Percentiles rank a stretch among this genome's conserved stretches.
Conservation (phyloP, 2,329 filamentous ascomycete genomes). For the Ambrosiella xylebori region DNA sequence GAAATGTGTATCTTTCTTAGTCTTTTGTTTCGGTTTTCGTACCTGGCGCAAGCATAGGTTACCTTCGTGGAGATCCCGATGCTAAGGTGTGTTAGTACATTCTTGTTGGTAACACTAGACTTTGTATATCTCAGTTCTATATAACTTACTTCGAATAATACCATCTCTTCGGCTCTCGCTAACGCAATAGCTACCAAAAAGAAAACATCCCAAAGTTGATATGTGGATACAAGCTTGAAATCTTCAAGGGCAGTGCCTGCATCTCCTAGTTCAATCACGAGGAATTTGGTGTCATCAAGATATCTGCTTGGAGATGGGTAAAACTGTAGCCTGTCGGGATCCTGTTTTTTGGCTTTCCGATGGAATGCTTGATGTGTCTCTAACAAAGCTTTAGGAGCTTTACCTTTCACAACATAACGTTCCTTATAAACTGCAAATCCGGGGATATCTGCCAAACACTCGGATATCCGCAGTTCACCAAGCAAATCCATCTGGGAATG, state of each 20-base stretch:
- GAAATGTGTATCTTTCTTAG: slow-evolving; percentile 17
- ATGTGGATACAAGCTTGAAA: slow-evolving; percentile 29
- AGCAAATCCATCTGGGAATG: slow-evolving; percentile 36
- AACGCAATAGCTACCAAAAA: slow-evolving; percentile 42
- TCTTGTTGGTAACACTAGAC: background rate
- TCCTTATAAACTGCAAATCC: slow-evolving; percentile 52
- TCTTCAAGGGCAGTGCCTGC: slow-evolving; percentile 44
- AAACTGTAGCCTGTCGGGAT: slow-evolving; percentile 39
- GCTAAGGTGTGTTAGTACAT: slow-evolving; percentile 23
- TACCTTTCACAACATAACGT: slow-evolving; percentile 40
- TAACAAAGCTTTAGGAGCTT: slow-evolving; percentile 33
- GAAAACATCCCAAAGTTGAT: slow-evolving; percentile 47
- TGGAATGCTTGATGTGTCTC: slow-evolving; percentile 45
- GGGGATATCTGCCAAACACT: slow-evolving; percentile 45
- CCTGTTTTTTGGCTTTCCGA: slow-evolving; percentile 33
- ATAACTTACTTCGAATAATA: slow-evolving; percentile 40
- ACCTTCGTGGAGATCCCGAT: slow-evolving; percentile 48
- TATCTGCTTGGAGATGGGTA: slow-evolving; percentile 46
- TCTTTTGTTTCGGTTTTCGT: slow-evolving; percentile 17
- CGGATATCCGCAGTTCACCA: slow-evolving; percentile 45
- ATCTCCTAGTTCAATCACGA: slow-evolving; percentile 47
- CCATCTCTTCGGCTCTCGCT: slow-evolving; percentile 38
- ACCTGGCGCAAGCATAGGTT: slow-evolving; percentile 41
- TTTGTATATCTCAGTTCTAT: background rate
- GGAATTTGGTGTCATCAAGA: slow-evolving; percentile 37